phyloP scores from a whole-genome alignment of 768 basidiomycete species.

The Suillus paluster region DNA sequence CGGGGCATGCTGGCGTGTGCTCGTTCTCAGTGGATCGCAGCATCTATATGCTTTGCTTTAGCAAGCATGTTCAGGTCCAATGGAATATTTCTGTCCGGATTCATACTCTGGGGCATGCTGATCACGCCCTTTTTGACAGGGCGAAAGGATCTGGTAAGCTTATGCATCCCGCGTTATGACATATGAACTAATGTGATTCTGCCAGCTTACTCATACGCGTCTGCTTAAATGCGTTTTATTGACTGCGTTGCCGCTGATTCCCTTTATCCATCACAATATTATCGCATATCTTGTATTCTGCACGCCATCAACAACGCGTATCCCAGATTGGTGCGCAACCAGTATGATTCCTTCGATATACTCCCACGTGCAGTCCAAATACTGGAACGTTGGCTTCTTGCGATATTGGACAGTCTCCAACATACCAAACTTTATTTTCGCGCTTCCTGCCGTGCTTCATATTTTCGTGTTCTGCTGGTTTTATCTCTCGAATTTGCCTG shows the following conservation, averaged over 20 bases:
- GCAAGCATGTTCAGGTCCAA: slow-evolving; percentile 78
- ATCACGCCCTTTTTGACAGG: slow-evolving; percentile 53
- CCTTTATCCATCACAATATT: slow-evolving; percentile 76
- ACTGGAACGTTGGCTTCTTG: slow-evolving; percentile 89
- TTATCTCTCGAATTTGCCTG: slow-evolving; percentile 23
- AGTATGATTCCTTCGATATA: slow-evolving; percentile 71
- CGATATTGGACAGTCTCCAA: slow-evolving; percentile 85
- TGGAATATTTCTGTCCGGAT: slow-evolving; percentile 76
- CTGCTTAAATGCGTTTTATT: slow-evolving; percentile 45
- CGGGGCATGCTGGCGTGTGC: slow-evolving; percentile 40
- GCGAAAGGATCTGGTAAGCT: slow-evolving; percentile 34
- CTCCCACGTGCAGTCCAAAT: slow-evolving; percentile 75
- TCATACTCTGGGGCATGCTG: slow-evolving; percentile 75
- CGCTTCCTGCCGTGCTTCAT: slow-evolving; percentile 66
- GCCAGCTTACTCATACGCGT: slow-evolving; percentile 39
- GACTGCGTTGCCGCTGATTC: slow-evolving; percentile 53
- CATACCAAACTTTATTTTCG: slow-evolving; percentile 86
- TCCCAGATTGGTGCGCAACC: slow-evolving; percentile 65
- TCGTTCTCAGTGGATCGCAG: slow-evolving; percentile 50
- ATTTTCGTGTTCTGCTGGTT: slow-evolving; percentile 40
- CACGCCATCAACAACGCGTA: slow-evolving; percentile 18
- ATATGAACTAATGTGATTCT: slow-evolving; percentile 3
- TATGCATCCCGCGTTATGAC: background rate
- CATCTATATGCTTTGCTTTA: slow-evolving; percentile 63
- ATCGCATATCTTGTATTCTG: slow-evolving; percentile 75